These are phyloP conservation scores for Quercus wislizeni DNA, from an alignment of 306 rosid species.

Conservation along the genomic window DNA sequence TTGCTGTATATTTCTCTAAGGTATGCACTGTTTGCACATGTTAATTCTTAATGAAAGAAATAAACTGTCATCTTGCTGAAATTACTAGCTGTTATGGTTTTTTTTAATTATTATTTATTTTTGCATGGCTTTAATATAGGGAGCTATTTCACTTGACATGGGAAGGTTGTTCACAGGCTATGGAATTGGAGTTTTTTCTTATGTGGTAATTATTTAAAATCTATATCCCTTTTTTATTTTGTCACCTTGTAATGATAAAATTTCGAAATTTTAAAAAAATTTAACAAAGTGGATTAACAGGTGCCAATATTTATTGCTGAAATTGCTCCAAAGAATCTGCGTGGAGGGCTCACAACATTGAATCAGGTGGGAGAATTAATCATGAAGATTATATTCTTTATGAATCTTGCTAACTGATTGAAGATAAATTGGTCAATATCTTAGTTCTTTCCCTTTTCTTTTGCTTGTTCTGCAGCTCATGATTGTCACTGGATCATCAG, in stretches of 20 bases:
- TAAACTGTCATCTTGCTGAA: not conserved
- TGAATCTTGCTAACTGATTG: not conserved
- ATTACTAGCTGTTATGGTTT: not conserved
- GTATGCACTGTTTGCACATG: conserved; percentile 26
- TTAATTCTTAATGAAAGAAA: not conserved
- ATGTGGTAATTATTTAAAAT: conserved; percentile 58
- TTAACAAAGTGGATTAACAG: conserved; percentile 20
- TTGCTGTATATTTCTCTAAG: conserved; percentile 62
- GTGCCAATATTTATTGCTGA: conserved; percentile 44
- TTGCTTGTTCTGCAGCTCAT: conserved; percentile 30
- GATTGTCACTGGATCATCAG: conserved; percentile 46
- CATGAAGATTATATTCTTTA: not conserved
- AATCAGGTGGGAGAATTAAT: conserved; percentile 28
- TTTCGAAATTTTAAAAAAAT: conserved; percentile 12
- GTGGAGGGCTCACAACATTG: conserved; percentile 41
- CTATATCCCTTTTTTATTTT: not conserved
- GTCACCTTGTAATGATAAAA: not conserved
- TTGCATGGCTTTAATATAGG: conserved; percentile 26
- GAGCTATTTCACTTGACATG: conserved; percentile 47
- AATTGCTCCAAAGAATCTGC: conserved; percentile 40
- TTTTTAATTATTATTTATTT: too few relatives aligned
- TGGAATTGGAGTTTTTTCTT: conserved; percentile 85
- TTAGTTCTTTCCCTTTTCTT: not conserved
- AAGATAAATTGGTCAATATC: not conserved
- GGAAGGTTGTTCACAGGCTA: conserved; percentile 77